Evolutionary conservation across 495 filamentous ascomycete genomes (phyloP), one percentile per base, ranked within the genome.

Genomic region (Penicillium angulare): DNA sequence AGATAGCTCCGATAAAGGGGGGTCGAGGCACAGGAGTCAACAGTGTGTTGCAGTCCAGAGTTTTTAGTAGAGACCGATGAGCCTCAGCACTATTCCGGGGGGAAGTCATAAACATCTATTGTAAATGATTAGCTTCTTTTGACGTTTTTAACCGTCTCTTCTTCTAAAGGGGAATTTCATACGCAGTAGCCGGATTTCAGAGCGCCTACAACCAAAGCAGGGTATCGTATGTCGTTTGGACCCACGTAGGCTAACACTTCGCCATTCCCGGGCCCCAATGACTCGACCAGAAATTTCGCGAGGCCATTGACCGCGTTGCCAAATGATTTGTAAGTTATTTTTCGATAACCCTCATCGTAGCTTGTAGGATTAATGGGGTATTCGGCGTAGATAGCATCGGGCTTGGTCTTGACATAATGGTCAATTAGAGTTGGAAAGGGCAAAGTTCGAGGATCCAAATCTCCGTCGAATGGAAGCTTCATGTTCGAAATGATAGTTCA

Each of bases 181-280:
- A 74, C 69, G 47, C 67, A 73, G 53, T 79, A 77, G 12, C 77
- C 77, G 10, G 63, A 64, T 53, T 80, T 80, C 17, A 76, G 36
- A 7, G 74, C 68, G 0, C 67, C 76, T 6, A 78, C 41, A 0
- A 75, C 44, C 1, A 77, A 29, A 10, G 69, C 61, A 4, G 56
- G 52, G 44, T 77, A 72, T 23, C 74, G 52, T 1, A 78, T 12
- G 47, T 82, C 71, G 43, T 73, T 67, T 12, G 71, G 59, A 18
- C 74, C 78, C 17, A 74, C 52, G 41, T 79, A 81, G 5, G 65
- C 63, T 7, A 79, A 18, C 6, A 60, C 59, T 39, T 68, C 59
- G 13, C 58, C 68, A 7, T 49, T 44, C 5, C 62, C 63, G 8
- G 39, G 51, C 1, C 72, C 75, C 10, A 77, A 55, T 0, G 45